A percentile compares a stretch with the other conserved stretches of the same genome.
These are phyloP conservation scores for Puccinellia tenuiflora DNA, from an alignment of 176 grass and related monocot genomes.

Conservation along the genomic window DNA sequence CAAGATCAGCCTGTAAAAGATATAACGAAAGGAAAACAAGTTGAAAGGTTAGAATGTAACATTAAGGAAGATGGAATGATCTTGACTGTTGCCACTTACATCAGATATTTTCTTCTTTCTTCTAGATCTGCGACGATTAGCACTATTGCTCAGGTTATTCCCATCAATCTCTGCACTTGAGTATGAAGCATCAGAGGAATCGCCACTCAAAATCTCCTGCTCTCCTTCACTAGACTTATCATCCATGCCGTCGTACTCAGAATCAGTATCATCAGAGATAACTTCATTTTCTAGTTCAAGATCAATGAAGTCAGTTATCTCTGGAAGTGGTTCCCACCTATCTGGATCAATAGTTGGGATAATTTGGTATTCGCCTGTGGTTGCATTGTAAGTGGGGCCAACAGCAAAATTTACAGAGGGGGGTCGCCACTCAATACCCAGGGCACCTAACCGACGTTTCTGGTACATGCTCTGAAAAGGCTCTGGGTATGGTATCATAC, in stretches of 20 bases:
- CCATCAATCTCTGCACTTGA: conserved; percentile 51
- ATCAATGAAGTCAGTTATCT: conserved; percentile 71
- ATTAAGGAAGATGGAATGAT: conserved; percentile 5
- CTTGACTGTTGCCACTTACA: conserved; percentile 39
- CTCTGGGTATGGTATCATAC: conserved; percentile 95
- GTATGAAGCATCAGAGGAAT: conserved; percentile 58
- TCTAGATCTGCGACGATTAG: conserved; percentile 61
- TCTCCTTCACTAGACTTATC: conserved; percentile 70
- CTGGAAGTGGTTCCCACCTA: conserved; percentile 91
- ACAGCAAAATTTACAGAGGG: conserved; percentile 78
- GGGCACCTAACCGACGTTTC: conserved; percentile 67
- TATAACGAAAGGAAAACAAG: conserved; percentile 13
- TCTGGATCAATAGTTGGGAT: conserved; percentile 88
- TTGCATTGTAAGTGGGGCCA: conserved; percentile 88
- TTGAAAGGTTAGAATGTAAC: not conserved
- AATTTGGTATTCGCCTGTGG: conserved; percentile 83
- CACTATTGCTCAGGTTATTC: conserved; percentile 32
- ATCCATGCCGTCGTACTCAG: conserved; percentile 89
- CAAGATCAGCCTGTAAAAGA: conserved; percentile 51
- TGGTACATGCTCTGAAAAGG: conserved; percentile 95
- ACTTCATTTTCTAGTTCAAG: conserved; percentile 79
- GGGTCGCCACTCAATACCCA: conserved; percentile 90
- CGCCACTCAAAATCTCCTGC: conserved; percentile 53
- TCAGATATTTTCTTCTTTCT: conserved; percentile 69
- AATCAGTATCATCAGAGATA: conserved; percentile 92